A percentile compares a stretch with the other conserved stretches of the same genome.
These are phyloP conservation scores for Lentinula raphanica DNA, from an alignment of 768 basidiomycete genomes.

Conservation along the genomic window DNA sequence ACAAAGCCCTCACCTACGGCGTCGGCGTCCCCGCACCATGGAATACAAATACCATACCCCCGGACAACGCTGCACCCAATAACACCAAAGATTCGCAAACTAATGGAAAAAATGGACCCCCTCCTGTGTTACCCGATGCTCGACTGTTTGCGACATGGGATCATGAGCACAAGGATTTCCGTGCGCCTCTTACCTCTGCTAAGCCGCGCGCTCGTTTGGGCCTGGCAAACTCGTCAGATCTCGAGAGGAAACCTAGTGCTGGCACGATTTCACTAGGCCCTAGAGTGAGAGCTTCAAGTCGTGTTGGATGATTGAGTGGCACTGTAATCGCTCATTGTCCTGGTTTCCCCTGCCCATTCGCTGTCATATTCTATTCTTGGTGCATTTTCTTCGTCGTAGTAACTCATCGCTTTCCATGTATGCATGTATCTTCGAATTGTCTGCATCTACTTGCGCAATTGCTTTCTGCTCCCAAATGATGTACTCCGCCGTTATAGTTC, in stretches of 20 bases:
- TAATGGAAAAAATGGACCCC: constrained; percentile 21
- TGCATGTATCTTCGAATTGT: not conserved
- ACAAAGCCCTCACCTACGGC: constrained; percentile 43
- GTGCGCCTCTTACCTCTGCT: constrained; percentile 22
- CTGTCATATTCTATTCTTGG: not conserved
- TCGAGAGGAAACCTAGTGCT: constrained; percentile 1
- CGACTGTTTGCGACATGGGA: constrained; percentile 54
- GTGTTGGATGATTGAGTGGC: not conserved
- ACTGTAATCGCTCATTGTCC: not conserved
- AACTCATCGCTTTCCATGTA: not conserved
- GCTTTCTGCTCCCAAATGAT: too few relatives aligned
- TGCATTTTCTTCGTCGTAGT: not conserved
- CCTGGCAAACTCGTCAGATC: not conserved
- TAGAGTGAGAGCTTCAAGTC: not conserved
- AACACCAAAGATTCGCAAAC: constrained; percentile 20
- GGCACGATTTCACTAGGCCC: constrained; percentile 3
- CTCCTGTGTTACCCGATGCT: constrained; percentile 42
- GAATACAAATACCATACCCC: constrained; percentile 37
- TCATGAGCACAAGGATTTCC: constrained; percentile 46
- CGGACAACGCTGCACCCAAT: constrained; percentile 19
- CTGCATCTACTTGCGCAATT: not conserved
- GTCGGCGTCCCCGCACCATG: constrained; percentile 46
- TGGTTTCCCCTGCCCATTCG: not conserved
- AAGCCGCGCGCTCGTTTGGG: constrained; percentile 6
- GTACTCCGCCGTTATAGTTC: too few relatives aligned